These are phyloP conservation scores for Candida glaebosa DNA, from an alignment of 805 yeast genomes.

Conservation along the genomic window DNA sequence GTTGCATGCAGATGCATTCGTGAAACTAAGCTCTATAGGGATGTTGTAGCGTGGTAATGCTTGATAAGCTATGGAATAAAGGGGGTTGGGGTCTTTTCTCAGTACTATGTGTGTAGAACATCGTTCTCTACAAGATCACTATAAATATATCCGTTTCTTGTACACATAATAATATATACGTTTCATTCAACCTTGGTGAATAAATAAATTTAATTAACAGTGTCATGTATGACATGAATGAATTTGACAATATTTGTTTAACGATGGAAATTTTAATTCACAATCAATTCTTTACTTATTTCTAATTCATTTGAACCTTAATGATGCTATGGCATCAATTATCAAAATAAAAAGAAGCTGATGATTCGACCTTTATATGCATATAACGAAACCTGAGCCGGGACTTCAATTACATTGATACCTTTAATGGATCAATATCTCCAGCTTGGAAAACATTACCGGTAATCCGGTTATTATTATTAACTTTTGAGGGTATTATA, in stretches of 20 bases:
- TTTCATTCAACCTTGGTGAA: not conserved
- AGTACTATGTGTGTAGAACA: too few species aligned
- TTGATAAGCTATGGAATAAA: too few species aligned
- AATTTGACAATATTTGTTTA: conserved; percentile 2
- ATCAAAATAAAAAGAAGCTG: conserved; percentile 1
- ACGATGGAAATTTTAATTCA: conserved; percentile 5
- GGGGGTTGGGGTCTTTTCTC: too few species aligned
- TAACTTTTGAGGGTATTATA: conserved; percentile 1
- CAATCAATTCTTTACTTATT: conserved; percentile 4
- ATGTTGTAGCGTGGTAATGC: too few species aligned
- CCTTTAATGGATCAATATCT: conserved; percentile 1
- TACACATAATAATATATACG: conserved; percentile 4
- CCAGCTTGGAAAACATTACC: conserved; percentile 1
- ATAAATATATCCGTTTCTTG: not conserved
- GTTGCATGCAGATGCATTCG: too few species aligned
- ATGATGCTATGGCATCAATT: conserved; percentile 4
- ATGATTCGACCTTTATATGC: conserved; percentile 5
- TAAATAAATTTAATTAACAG: not conserved
- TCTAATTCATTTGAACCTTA: conserved; percentile 4
- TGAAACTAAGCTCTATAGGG: too few species aligned
- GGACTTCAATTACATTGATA: not conserved
- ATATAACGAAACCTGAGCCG: not conserved
- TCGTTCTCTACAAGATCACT: too few species aligned
- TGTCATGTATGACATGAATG: not conserved
- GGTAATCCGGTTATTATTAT: not conserved